These are phyloP conservation scores for Zea luxurians DNA, from an alignment of 176 grass and related monocot species.

Conservation along the genomic window DNA sequence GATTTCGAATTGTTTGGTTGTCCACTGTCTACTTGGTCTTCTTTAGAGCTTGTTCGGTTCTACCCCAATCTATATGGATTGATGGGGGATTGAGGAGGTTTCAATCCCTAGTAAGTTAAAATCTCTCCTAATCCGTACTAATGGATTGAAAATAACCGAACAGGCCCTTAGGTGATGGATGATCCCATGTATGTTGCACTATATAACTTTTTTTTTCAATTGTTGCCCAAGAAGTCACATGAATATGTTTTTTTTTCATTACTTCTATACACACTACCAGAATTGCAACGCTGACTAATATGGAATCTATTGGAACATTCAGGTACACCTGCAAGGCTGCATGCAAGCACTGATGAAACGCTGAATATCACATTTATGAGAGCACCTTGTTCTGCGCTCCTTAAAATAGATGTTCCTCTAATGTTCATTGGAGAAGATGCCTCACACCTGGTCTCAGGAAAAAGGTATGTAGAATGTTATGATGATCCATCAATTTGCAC, in stretches of 20 bases:
- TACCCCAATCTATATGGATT: no score
- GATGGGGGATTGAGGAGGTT: no score
- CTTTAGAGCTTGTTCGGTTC: no score
- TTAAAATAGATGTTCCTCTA: conserved; percentile 97
- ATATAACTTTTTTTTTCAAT: neutral
- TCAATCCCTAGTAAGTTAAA: no score
- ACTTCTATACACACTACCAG: neutral
- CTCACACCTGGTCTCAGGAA: conserved; percentile 88
- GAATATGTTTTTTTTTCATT: conserved; percentile 4
- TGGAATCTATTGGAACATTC: neutral
- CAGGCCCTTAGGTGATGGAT: neutral
- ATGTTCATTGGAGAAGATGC: conserved; percentile 86
- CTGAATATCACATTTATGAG: conserved; percentile 92
- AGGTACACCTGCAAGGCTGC: conserved; percentile 94
- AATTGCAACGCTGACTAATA: neutral
- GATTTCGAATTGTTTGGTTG: neutral
- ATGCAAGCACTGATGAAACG: conserved; percentile 76
- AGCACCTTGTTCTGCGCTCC: conserved; percentile 78
- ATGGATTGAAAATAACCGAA: no score
- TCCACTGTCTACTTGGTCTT: neutral
- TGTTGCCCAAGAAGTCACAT: neutral
- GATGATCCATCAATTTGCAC: neutral
- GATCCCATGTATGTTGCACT: neutral
- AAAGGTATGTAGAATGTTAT: conserved; percentile 55
- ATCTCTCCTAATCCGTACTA: no score